phyloP scores from a whole-genome alignment of 108 stramenopile species.

The Nitzschia sp. region DNA sequence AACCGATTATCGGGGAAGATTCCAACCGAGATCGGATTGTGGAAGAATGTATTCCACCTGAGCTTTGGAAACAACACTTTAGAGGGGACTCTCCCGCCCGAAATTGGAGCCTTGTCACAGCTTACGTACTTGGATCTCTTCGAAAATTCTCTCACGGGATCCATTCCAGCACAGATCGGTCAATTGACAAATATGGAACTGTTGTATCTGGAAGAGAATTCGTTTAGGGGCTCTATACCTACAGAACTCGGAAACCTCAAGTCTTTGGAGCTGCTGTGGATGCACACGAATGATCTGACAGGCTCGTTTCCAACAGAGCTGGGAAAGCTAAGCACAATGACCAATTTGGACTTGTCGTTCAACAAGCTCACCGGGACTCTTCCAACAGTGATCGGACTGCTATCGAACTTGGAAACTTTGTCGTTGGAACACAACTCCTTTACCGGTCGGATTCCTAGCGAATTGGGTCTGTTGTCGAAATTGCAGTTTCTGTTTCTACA shows the following conservation, averaged over 20 bases:
- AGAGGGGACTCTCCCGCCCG: constrained; percentile 38
- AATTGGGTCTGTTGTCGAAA: constrained; percentile 48
- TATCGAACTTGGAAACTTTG: constrained; percentile 24
- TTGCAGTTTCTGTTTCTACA: constrained; percentile 37
- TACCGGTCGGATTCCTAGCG: constrained; percentile 49
- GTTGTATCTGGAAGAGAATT: constrained; percentile 32
- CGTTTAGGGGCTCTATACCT: constrained; percentile 22
- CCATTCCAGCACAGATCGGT: constrained; percentile 56
- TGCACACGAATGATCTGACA: constrained; percentile 48
- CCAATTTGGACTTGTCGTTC: constrained; percentile 38
- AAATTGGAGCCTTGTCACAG: constrained; percentile 34
- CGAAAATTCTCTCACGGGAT: constrained; percentile 34
- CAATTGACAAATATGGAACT: constrained; percentile 47
- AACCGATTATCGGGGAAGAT: constrained; percentile 41
- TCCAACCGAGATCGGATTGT: constrained; percentile 44
- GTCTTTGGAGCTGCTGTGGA: constrained; percentile 30
- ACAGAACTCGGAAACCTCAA: constrained; percentile 31
- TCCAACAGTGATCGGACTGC: constrained; percentile 40
- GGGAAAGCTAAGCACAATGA: constrained; percentile 29
- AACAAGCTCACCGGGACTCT: constrained; percentile 45
- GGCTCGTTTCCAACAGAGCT: constrained; percentile 54
- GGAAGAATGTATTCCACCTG: not conserved
- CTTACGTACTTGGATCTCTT: constrained; percentile 22
- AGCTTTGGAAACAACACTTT: constrained; percentile 12
- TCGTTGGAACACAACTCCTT: constrained; percentile 34